These are phyloP conservation scores for Aspergillus saccharolyticus DNA, from an alignment of 495 filamentous ascomycete species.

Conservation along the genomic window DNA sequence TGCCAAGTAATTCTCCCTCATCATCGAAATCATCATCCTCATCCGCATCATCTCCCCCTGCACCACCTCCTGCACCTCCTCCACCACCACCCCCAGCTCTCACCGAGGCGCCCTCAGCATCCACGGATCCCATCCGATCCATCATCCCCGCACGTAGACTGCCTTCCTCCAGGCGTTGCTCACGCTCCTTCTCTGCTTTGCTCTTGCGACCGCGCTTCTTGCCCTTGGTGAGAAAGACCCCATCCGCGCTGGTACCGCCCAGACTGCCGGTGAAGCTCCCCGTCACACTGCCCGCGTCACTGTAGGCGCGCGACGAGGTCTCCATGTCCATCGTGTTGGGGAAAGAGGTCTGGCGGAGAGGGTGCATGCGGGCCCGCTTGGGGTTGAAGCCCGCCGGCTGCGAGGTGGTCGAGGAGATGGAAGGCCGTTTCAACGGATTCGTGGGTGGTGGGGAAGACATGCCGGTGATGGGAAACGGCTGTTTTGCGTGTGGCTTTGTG, in stretches of 20 bases:
- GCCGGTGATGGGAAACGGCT: no score
- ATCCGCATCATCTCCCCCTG: constrained; percentile 51
- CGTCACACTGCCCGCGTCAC: constrained; percentile 63
- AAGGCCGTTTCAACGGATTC: constrained; percentile 42
- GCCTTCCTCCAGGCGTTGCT: constrained; percentile 37
- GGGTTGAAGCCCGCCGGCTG: constrained; percentile 28
- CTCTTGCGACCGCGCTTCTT: constrained; percentile 64
- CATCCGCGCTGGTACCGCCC: constrained; percentile 51
- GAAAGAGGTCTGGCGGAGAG: constrained; percentile 86
- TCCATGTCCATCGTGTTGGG: constrained; percentile 50
- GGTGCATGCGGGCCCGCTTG: constrained; percentile 52
- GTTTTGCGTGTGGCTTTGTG: constrained; percentile 18
- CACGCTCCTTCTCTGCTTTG: constrained; percentile 49
- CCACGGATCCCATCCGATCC: constrained; percentile 38
- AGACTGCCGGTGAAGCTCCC: constrained; percentile 52
- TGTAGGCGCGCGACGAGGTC: constrained; percentile 54
- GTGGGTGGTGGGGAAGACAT: constrained; percentile 43
- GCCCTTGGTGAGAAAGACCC: constrained; percentile 38
- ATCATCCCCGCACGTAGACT: constrained; percentile 43
- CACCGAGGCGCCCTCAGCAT: constrained; percentile 36
- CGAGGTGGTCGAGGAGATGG: constrained; percentile 37
- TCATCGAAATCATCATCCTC: constrained; percentile 64
- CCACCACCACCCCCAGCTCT: constrained; percentile 38
- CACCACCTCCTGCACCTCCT: constrained; percentile 31
- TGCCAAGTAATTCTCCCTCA: constrained; percentile 58